Percentiles rank a stretch among this genome's conserved stretches.
Conservation (phyloP, 257 asterid species). For the Agastache rugosa region DNA sequence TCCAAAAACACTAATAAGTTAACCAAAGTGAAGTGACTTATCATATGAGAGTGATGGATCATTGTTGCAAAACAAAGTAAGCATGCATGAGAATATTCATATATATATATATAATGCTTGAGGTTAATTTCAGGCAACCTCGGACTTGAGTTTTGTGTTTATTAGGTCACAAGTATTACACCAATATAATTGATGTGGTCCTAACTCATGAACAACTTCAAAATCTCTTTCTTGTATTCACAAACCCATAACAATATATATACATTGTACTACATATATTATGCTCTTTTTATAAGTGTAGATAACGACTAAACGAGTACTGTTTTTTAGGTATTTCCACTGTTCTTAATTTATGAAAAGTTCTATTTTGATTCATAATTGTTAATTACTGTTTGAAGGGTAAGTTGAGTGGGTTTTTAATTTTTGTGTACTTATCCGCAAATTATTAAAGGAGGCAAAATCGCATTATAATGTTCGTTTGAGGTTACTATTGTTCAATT, state of each 20-base stretch:
- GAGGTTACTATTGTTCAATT: too few relatives aligned
- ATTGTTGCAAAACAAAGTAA: background rate
- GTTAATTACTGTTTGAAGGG: too few relatives aligned
- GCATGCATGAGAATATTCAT: background rate
- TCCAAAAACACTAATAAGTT: background rate
- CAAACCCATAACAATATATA: background rate
- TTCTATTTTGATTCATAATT: too few relatives aligned
- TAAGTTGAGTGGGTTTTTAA: too few relatives aligned
- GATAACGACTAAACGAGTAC: background rate
- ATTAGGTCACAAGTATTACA: constrained; percentile 17
- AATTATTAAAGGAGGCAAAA: too few relatives aligned
- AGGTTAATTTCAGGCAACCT: constrained; percentile 21
- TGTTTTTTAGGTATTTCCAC: too few relatives aligned
- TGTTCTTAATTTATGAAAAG: too few relatives aligned
- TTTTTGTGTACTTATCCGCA: too few relatives aligned
- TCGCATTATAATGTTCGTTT: too few relatives aligned
- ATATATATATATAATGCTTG: constrained; percentile 4
- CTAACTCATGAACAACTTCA: background rate
- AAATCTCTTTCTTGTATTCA: background rate
- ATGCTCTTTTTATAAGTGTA: background rate
- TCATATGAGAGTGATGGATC: background rate
- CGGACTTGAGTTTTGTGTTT: constrained; percentile 2
- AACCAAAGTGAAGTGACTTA: background rate
- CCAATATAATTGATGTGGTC: background rate
- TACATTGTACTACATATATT: too few relatives aligned